Evolutionary conservation across 2,329 filamentous ascomycete genomes (phyloP), one percentile per base, ranked within the genome.

Genomic region (Xylariaceae sp.): DNA sequence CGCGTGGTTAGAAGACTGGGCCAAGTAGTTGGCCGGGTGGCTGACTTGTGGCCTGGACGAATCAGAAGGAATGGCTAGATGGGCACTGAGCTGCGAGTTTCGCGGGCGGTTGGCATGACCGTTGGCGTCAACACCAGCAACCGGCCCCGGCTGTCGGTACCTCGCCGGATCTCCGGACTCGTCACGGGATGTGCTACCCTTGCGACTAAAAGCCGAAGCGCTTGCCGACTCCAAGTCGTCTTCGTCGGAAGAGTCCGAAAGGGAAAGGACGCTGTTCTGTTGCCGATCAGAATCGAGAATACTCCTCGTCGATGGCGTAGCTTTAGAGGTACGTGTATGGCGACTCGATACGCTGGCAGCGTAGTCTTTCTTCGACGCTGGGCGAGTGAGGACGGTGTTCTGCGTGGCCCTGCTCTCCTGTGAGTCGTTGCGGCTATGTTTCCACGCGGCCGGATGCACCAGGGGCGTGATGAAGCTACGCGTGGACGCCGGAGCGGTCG

Each of bases 281-380:
- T 71, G 61, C 5, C 75, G 56, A 39, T 77, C 71, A 2, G 68
- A 60, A 22, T 68, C 66, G 5, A 64, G 51, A 12, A 73, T 53
- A 43, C 70, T 73, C 19, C 50, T 61, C 8, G 60, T 58, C 0
- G 70, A 72, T 12, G 60, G 63, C 0, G 71, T 74, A 0, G 66
- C 65, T 44, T 67, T 71, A 1, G 72, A 75, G 0, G 68, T 72
- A 26, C 68, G 62, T 2, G 70, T 76, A 34, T 74, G 65, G 23
- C 68, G 63, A 36, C 71, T 76, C 3, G 71, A 75, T 34, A 75
- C 55, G 45, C 72, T 77, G 3, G 63, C 63, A 7, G 64, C 62
- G 40, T 63, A 70, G 33, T 67, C 64, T 9, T 53, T 57, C 4
- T 54, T 55, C 11, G 55, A 53, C 8, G 42, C 35, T 7, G 48